Evolutionary conservation across 2,329 filamentous ascomycete species (phyloP), one percentile per base, ranked within the genome.

Genomic region (Penicillium sp.): DNA sequence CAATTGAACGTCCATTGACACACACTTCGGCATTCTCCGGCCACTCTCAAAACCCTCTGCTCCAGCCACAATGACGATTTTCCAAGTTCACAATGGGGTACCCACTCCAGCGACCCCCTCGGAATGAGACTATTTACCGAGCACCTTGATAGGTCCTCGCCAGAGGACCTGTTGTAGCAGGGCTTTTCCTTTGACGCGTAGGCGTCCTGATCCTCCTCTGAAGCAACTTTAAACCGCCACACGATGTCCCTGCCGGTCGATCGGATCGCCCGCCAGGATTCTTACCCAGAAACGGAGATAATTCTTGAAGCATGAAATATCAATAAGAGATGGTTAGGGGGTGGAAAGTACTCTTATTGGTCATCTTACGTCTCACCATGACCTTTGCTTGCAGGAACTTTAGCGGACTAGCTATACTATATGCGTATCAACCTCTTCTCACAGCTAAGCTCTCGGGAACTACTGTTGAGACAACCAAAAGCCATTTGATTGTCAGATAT

Each of bases 1-100:
- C 55, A 38, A 25, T 14, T 25, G 25, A 55, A 43, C 52, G 54
- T 30, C 19, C 19, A 22, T 22, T 22, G 1, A 22, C 19, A 22
- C 1, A 26, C 52, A 25, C 57, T 52, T 60, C 55, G 60, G 60
- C 40, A 48, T 54, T 60, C 55, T 42, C 55, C 60, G 60, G 51
- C 46, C 51, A 54, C 40, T 52, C 55, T 55, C 45, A 53, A 53
- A 35, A 10, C 11, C 10, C 22, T 40, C 11, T 14, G 11, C 33
- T n/a, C n/a, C 1, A 40, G 51, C 13, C 14, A 53, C 13, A 19
- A 35, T 33, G 14, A 16, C 26, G 7, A 14, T 19, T n/a, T 53
- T 35, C 19, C 26, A 19, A 30, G 30, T 52, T 59, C 45, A 49
- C 51, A 62, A 57, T 13, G 45, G 57, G 57, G 25, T 55, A 60